Conservation (phyloP, 306 rosid genomes). For the Fragaria iinumae region DNA sequence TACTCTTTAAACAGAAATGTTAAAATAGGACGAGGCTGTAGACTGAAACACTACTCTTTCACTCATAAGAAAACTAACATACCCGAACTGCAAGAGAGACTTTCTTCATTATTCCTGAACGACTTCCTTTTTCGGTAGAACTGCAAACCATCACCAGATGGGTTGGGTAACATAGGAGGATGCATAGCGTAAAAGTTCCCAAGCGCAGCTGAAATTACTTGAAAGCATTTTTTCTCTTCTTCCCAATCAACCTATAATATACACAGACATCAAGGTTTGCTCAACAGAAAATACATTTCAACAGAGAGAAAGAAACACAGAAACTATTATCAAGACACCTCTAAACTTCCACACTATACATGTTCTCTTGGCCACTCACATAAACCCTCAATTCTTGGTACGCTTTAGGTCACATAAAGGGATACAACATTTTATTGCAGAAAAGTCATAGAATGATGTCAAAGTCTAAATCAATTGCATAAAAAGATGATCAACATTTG, state of each 20-base stretch:
- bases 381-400: neutral
- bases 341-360: neutral
- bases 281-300: neutral
- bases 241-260: conserved; percentile 77
- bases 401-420: neutral
- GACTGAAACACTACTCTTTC: neutral
- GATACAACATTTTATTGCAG: neutral
- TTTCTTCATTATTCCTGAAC: conserved; percentile 33
- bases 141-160: conserved; percentile 64
- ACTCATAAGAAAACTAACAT: conserved; percentile 14
- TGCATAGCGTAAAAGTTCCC: conserved; percentile 91
- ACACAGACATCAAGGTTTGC: neutral
- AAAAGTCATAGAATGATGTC: neutral
- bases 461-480: neutral
- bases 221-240: conserved; percentile 69
- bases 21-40: neutral
- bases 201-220: conserved; percentile 75
- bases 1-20: neutral
- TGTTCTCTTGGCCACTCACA: neutral
- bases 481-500: neutral
- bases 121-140: conserved; percentile 60
- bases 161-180: conserved; percentile 91
- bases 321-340: neutral
- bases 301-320: neutral
- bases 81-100: conserved; percentile 40